These are phyloP conservation scores for Lepidium didymum DNA, from an alignment of 345 rosid genomes.

Conservation along the genomic window DNA sequence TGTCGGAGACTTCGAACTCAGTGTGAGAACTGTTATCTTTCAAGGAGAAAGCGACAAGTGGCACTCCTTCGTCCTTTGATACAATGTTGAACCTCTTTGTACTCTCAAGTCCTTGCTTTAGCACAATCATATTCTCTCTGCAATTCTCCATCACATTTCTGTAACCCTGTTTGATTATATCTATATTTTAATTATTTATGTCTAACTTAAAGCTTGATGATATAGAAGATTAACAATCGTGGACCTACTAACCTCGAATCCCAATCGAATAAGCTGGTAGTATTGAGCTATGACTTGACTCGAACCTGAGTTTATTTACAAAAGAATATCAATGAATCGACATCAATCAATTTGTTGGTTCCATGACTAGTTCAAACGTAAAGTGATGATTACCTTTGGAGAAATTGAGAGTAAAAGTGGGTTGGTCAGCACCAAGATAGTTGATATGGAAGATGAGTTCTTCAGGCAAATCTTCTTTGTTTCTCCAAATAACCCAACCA, in stretches of 20 bases:
- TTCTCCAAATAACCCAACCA: slow-evolving; percentile 63
- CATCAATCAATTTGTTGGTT: background rate
- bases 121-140: slow-evolving; percentile 45
- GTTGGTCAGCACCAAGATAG: slow-evolving; percentile 58
- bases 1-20: slow-evolving; percentile 47
- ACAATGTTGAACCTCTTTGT: slow-evolving; percentile 56
- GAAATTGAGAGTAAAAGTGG: slow-evolving; percentile 61
- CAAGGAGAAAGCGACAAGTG: slow-evolving; percentile 75
- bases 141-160: slow-evolving; percentile 64
- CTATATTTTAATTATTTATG: background rate
- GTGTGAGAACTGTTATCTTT: slow-evolving; percentile 50
- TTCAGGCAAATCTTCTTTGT: slow-evolving; percentile 56
- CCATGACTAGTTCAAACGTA: background rate
- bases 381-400: slow-evolving; percentile 34
- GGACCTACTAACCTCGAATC: slow-evolving; percentile 22
- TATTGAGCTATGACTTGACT: slow-evolving; percentile 35
- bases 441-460: slow-evolving; percentile 57
- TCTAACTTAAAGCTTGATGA: background rate
- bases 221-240: background rate
- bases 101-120: slow-evolving; percentile 57
- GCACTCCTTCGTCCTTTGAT: slow-evolving; percentile 68
- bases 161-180: slow-evolving; percentile 19
- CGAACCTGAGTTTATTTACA: slow-evolving; percentile 18
- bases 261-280: slow-evolving; percentile 33
- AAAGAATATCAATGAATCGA: background rate